Evolutionary conservation across 345 rosid species (phyloP), one percentile per base, ranked within the genome.

Genomic region (Citrus inodora): DNA sequence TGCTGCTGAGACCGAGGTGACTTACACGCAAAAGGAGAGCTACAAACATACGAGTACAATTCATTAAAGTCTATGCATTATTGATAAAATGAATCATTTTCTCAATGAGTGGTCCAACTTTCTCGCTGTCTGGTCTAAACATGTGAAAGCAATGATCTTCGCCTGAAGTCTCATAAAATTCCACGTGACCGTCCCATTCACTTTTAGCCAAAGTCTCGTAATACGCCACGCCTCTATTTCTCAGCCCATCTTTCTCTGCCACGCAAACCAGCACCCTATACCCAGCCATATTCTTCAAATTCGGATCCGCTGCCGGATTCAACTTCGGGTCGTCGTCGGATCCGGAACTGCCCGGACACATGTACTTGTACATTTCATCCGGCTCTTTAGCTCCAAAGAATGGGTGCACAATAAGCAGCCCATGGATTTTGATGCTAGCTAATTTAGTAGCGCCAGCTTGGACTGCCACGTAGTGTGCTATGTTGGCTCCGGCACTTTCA

Each of bases 401-500:
- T 5, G 90, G 88, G 35, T 85, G 86, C 40, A 78, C 82, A n/a
- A 84, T 37, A 17, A 86, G 58, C 61, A 80, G 63, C 24, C 74
- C 81, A 1, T 48, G 37, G 6, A 86, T 74, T 69, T 70, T 80
- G 11, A 76, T 10, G 1, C 80, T 79, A 9, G 48, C 16, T 70
- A 83, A 67, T 77, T 79, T 82, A 19, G n/a, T 46, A 4, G 56
- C 7, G 9, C 90, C 85, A 22, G 81, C 81, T 75, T 69, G 75
- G 19, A 80, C 33, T 1, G 79, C 80, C 77, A 80, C 77, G 37
- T 64, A 38, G 27, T 87, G 83, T 19, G 88, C 81, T 27, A 85
- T 77, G 56, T 73, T 87, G 10, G 87, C 88, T 24, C 90, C 88
- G 0, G 87, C 87, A 51, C 87, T 84, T 48, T 86, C 88, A 1